A percentile compares a stretch with the other conserved stretches of the same genome.
phyloP scores from a whole-genome alignment of 176 grass and related monocot genomes.

The sorghum (Sorghum bicolor) region Sorghum_bicolor_NCBIv3 NC_012878.2:45314501-45315000 shows the following conservation, averaged over 20 bases:
- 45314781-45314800: neutral
- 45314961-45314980: neutral
- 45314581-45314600: no score
- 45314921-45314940: neutral
- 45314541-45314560: no score
- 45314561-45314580: no score
- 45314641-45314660: neutral
- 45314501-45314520: no score
- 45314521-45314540: no score
- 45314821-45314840: neutral
- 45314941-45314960: neutral
- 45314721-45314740: neutral
- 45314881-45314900: neutral
- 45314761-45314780: neutral
- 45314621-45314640: no score
- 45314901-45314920: neutral
- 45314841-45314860: neutral
- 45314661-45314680: no score
- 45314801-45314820: neutral
- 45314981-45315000: constrained; percentile 61
- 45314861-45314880: neutral
- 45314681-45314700: neutral
- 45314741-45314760: neutral
- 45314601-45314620: no score
- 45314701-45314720: neutral